Percentiles rank a stretch among this genome's conserved stretches.
phyloP scores from a whole-genome alignment of 2,329 filamentous ascomycete species.

The Phaeosphaeria sp. region DNA sequence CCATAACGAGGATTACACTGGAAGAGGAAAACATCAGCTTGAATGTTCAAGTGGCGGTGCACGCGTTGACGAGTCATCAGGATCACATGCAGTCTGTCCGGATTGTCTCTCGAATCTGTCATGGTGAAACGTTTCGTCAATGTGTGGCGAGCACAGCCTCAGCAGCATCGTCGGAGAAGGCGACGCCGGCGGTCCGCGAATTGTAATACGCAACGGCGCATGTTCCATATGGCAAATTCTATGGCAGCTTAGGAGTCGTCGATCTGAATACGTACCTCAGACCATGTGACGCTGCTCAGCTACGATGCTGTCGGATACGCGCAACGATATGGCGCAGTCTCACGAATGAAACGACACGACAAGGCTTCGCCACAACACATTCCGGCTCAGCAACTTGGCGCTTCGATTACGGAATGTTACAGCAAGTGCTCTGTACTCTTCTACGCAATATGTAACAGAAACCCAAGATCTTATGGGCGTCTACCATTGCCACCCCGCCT shows the following conservation, averaged over 20 bases:
- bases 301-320: slow-evolving; percentile 11
- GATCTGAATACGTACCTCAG: background rate
- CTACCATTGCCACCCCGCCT: background rate
- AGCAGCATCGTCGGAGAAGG: slow-evolving; percentile 10
- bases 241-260: background rate
- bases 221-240: background rate
- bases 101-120: slow-evolving; percentile 18
- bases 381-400: background rate
- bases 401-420: slow-evolving; percentile 3
- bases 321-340: slow-evolving; percentile 2
- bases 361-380: background rate
- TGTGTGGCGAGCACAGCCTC: slow-evolving; percentile 35
- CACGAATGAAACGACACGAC: slow-evolving; percentile 7
- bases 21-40: slow-evolving; percentile 12
- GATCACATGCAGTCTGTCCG: slow-evolving; percentile 30
- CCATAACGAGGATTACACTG: slow-evolving; percentile 18
- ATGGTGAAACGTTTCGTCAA: slow-evolving; percentile 19
- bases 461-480: background rate
- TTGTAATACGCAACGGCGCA: slow-evolving; percentile 1
- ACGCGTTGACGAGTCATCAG: slow-evolving; percentile 20
- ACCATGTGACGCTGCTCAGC: slow-evolving; percentile 14
- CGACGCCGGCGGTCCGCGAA: slow-evolving; percentile 5
- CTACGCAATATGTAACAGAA: background rate
- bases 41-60: slow-evolving; percentile 37
- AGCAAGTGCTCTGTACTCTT: background rate